Base-by-base conservation (phyloP, 331 rosid species). In the Pyracantha coccinea region DNA sequence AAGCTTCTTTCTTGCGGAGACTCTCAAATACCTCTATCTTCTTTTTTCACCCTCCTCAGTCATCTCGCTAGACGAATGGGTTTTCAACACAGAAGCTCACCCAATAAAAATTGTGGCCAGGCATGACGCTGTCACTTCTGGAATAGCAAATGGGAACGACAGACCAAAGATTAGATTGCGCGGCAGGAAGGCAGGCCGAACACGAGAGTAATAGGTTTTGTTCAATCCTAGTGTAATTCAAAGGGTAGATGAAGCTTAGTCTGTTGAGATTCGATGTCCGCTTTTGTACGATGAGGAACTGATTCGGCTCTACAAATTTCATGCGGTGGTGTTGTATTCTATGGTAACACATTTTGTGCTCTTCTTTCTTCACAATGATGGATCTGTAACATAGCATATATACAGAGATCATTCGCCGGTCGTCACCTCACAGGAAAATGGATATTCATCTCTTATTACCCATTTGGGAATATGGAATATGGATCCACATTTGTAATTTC, bases 81-180 rank as follows among this genome's bases (percentile, higher is more conserved):
- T 95, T 64, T 95, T 95, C 86, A 95, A 92, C 88, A 95, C 99
- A 0, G 99, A 95, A 85, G 99, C 99, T 1, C 97, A 95, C 85
- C 99, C 99, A 50, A 65, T 95, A 72, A 89, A 77, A 83, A 92
- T 92, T 63, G 88, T 88, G 72, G 33, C 91, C 50, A 83, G 92
- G 73, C 31, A 63, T 1, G 89, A 80, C 45, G 93, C 75, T 53
- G 78, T 21, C 32, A 19, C 10, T 38, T 31, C 76, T 63, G 80
- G 71, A 75, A 82, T 68, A 71, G 29, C 80, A 71, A 71, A 81
- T 21, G 86, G 59, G 74, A 84, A 81, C 73, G 78, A 68, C 19
- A 87, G 81, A 77, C 82, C 88, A 8, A 66, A 53, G 23, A 9
- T 79, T 31, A 86, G 84, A 86, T 19, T 87, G 59, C 84, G 92